A percentile compares a stretch with the other conserved stretches of the same genome.
Conservation (phyloP, 257 asterid species). For the Lavandula angustifolia region DNA sequence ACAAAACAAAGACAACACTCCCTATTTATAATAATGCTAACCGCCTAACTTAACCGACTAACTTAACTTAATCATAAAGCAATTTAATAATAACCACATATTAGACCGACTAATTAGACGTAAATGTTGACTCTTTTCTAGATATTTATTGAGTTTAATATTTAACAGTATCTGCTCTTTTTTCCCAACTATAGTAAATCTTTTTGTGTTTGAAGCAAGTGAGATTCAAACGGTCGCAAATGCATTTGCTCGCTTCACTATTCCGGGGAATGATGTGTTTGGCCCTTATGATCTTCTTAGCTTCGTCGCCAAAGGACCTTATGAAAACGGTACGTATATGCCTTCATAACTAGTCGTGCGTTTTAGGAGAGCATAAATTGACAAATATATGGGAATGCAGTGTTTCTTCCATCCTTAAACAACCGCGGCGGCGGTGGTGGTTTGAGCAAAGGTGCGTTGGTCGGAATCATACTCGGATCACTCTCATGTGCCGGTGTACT, state of each 20-base stretch:
- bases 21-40: no score
- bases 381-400: slow-evolving; percentile 32
- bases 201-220: slow-evolving; percentile 26
- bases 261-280: slow-evolving; percentile 42
- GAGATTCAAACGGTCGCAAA: slow-evolving; percentile 41
- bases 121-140: no score
- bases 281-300: slow-evolving; percentile 63
- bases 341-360: slow-evolving; percentile 6
- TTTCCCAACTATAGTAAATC: slow-evolving; percentile 37
- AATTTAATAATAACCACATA: no score
- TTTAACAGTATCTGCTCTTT: no score
- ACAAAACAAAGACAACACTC: no score
- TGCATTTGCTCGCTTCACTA: slow-evolving; percentile 42
- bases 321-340: slow-evolving; percentile 33
- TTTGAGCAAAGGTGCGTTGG: slow-evolving; percentile 44
- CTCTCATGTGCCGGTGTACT: slow-evolving; percentile 35
- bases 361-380: background rate
- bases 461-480: slow-evolving; percentile 46
- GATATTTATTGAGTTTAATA: no score
- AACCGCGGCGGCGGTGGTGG: slow-evolving; percentile 32
- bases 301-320: slow-evolving; percentile 49
- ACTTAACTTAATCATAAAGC: no score
- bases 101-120: no score
- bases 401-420: slow-evolving; percentile 42
- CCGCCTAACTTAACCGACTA: no score